Evolutionary conservation across 163 green algal species (phyloP).

Genomic region (Scenedesmus sp.): DNA sequence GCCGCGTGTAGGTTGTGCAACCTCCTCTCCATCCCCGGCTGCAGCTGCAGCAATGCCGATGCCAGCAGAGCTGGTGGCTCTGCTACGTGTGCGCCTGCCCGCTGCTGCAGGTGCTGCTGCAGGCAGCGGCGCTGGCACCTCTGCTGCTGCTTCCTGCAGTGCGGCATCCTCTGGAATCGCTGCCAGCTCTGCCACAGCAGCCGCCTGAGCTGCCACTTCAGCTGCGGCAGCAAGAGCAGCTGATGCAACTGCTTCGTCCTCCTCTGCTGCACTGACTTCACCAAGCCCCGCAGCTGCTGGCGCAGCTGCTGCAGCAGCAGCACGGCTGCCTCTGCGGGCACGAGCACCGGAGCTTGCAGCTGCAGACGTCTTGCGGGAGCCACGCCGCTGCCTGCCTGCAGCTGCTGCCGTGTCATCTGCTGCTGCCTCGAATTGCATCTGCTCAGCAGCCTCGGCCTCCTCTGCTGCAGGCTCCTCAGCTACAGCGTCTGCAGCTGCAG

Average conservation of each 20-base stretch:
- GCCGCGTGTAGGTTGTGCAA: background rate
- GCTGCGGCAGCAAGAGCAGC: background rate
- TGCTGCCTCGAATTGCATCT: background rate
- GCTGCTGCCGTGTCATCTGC: background rate
- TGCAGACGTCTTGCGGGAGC: background rate
- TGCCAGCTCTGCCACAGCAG: background rate
- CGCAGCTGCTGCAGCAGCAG: background rate
- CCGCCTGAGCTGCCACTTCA: background rate
- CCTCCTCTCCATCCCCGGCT: constrained; percentile 31
- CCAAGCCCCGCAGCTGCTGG: background rate
- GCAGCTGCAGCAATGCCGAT: background rate
- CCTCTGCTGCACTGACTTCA: background rate
- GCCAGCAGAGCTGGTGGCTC: constrained; percentile 22
- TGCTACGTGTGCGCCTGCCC: constrained; percentile 28
- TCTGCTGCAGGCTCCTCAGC: background rate
- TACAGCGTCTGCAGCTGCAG: background rate
- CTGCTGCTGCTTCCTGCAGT: constrained; percentile 23
- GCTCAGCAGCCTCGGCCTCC: background rate
- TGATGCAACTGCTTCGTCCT: background rate
- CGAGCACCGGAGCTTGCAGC: background rate
- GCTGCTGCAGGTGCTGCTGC: background rate
- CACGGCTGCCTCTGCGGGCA: background rate
- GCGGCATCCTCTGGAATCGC: constrained; percentile 37
- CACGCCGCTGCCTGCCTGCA: constrained; percentile 11
- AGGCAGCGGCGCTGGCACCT: background rate